These are phyloP conservation scores for Fraxinus floribunda DNA, from an alignment of 305 asterid species.

Conservation along the genomic window DNA sequence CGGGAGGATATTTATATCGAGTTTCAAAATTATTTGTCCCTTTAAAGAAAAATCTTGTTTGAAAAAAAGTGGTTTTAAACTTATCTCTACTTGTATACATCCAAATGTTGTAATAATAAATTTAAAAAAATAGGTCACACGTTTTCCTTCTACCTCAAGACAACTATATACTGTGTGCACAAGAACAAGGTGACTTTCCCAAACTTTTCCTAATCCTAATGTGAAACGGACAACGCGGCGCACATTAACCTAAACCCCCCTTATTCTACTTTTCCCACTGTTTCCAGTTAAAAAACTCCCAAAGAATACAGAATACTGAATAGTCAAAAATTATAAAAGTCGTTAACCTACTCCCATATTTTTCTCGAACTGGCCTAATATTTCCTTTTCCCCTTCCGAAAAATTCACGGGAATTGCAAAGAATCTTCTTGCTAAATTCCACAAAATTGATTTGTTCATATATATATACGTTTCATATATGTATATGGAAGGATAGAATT, in stretches of 20 bases:
- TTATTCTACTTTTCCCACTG: neutral
- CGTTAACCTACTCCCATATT: slow-evolving; percentile 33
- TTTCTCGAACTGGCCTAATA: slow-evolving; percentile 5
- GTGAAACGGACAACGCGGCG: slow-evolving; percentile 34
- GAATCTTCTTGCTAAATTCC: neutral
- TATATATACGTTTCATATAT: slow-evolving; percentile 1
- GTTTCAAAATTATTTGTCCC: neutral
- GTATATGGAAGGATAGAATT: slow-evolving; percentile 9
- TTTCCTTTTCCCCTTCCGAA: neutral
- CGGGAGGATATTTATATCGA: neutral
- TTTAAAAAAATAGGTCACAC: neutral
- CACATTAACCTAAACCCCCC: slow-evolving; percentile 18
- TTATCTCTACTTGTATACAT: neutral
- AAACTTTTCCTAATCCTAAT: slow-evolving; percentile 32
- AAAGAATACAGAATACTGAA: neutral
- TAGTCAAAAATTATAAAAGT: slow-evolving; percentile 22
- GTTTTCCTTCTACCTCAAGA: slow-evolving; percentile 25
- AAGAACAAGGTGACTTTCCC: slow-evolving; percentile 28
- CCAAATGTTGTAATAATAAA: neutral
- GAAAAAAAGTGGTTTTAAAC: neutral
- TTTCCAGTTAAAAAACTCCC: slow-evolving; percentile 21
- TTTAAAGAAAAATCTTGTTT: neutral
- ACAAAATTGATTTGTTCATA: neutral
- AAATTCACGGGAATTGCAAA: slow-evolving; percentile 7
- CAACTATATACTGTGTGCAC: slow-evolving; percentile 11